Percentiles rank a stretch among this genome's conserved stretches.
Conservation (phyloP, 1,284 basidiomycete species). For the Pascua sp. region DNA sequence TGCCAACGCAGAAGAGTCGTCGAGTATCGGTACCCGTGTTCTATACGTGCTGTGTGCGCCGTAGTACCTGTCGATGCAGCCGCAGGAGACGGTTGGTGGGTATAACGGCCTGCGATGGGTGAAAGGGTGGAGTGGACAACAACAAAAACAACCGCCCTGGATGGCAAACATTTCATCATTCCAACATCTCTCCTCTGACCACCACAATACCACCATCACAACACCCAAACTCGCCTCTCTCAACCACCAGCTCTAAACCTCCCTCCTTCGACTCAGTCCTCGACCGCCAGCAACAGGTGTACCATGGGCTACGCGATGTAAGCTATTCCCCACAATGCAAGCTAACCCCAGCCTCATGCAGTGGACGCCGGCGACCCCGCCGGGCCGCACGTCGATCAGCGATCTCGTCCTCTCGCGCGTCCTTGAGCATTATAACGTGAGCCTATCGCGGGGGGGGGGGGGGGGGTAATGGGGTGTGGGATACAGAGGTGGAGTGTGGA, state of each 20-base stretch:
- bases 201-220: background rate
- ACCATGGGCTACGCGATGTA: constrained; percentile 37
- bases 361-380: constrained; percentile 33
- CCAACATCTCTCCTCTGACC: background rate
- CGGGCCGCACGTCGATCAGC: constrained; percentile 23
- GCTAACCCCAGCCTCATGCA: constrained; percentile 36
- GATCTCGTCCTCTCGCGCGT: constrained; percentile 39
- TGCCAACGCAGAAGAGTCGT: too few relatives aligned
- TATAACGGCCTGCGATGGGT: background rate
- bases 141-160: background rate
- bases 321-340: background rate
- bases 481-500: too few relatives aligned
- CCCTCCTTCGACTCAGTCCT: too few relatives aligned
- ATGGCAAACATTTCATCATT: background rate
- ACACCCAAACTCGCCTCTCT: too few relatives aligned
- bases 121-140: background rate
- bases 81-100: background rate
- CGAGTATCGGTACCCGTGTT: too few relatives aligned
- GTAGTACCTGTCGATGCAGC: background rate
- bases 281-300: background rate
- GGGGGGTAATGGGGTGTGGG: too few relatives aligned
- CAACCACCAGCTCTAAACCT: background rate
- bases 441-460: background rate
- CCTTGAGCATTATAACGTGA: constrained; percentile 40
- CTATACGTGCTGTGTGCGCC: background rate